Evolutionary conservation across 768 basidiomycete genomes (phyloP), one percentile per base, ranked within the genome.

Genomic region (Lyophyllum semitale): DNA sequence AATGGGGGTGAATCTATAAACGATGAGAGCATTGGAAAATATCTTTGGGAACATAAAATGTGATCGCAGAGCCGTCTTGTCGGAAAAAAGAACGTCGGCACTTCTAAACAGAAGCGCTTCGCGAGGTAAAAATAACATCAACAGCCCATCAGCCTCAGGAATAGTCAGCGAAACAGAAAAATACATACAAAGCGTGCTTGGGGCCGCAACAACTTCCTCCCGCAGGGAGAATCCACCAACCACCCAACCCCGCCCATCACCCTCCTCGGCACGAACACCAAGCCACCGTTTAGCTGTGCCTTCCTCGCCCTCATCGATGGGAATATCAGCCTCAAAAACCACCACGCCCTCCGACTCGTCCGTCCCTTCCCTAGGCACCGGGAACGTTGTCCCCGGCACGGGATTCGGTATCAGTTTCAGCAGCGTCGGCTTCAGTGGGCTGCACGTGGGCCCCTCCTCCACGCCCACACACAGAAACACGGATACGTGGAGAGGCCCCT

Each of bases 301-400:
- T 29, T 35, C 59, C 46, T 57, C 47, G 2, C 27, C 57, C 26
- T 53, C 58, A 30, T 55, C 29, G 22, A 54, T 35, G 17, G 58
- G 51, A 38, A 87, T 40, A 37, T 76, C 69, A 9, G 78, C 80
- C 63, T 88, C 85, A 62, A 82, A 90, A 23, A 86, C 70, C 4
- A 85, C 85, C 1, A 87, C 73, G 0, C 88, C 89, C 53, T 91
- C 89, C 8, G 86, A 88, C 66, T 93, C 89, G 49, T 89, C 88
- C 0, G 80, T 67, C 0, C 90, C 90, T 68, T 87, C 84, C 15
- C 81, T 68, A 13, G 89, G 87, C 0, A 81, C 71, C 5, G 90
- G 91, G 60, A 91, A 92, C 11, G 73, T 68, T 38, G 68, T 70
- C 2, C 77, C 82, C 11, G 76, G 73, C 9, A 75, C 61, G 23